These are phyloP conservation scores for Globisporangium spinosum DNA, from an alignment of 352 stramenopile genomes.

Conservation along the genomic window DNA sequence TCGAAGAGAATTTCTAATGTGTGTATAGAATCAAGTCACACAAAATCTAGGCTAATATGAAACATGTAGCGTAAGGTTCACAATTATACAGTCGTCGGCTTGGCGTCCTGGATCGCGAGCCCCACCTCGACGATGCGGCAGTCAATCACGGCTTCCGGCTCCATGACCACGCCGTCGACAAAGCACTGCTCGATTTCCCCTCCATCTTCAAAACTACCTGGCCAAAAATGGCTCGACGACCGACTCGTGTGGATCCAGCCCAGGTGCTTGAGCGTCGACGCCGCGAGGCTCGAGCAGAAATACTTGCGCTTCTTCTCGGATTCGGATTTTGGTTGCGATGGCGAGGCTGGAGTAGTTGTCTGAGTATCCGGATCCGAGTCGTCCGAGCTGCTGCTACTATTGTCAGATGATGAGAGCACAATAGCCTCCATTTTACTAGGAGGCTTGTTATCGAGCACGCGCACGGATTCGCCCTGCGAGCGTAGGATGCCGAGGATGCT, in stretches of 20 bases:
- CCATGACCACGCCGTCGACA: conserved; percentile 36
- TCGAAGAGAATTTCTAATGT: conserved; percentile 66
- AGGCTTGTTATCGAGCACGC: conserved; percentile 9
- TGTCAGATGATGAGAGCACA: background rate
- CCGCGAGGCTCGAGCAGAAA: conserved; percentile 82
- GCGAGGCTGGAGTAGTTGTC: background rate
- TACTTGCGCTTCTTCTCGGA: conserved; percentile 59
- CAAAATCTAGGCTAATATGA: background rate
- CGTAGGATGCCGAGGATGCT: conserved; percentile 77
- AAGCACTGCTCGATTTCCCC: conserved; percentile 68
- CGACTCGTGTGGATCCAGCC: conserved; percentile 70
- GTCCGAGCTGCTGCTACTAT: background rate
- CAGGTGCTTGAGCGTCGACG: conserved; percentile 72
- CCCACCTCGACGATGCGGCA: conserved; percentile 83
- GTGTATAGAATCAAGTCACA: background rate
- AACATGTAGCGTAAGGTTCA: background rate
- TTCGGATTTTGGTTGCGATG: background rate
- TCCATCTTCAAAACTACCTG: conserved; percentile 77
- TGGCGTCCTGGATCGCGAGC: conserved; percentile 36
- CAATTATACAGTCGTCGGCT: conserved; percentile 7
- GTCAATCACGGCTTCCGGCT: conserved; percentile 65
- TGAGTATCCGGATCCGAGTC: conserved; percentile 11
- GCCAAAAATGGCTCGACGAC: conserved; percentile 79
- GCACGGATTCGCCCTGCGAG: conserved; percentile 49
- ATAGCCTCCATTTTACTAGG: background rate